Conservation (phyloP, 805 yeast genomes). For the Scheffersomyces amazonensis region DNA sequence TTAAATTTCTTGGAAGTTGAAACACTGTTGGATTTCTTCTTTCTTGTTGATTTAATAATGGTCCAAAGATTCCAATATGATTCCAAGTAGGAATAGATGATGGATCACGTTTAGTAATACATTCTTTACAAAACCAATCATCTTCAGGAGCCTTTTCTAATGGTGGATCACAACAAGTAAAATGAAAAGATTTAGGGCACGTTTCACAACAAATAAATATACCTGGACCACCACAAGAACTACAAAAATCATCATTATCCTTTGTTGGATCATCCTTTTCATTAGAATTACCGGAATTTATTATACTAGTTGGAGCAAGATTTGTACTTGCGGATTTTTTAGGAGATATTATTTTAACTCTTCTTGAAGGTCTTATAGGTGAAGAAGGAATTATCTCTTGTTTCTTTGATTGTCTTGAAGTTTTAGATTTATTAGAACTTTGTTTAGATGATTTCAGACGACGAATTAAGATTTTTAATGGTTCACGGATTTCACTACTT, state of each 20-base stretch:
- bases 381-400: slow-evolving; percentile 2
- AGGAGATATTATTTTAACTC: slow-evolving; percentile 33
- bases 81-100: slow-evolving; percentile 18
- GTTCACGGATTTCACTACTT: slow-evolving; percentile 17
- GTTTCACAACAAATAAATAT: slow-evolving; percentile 89
- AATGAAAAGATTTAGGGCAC: slow-evolving; percentile 91
- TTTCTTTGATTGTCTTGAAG: slow-evolving; percentile 7
- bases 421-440: neutral
- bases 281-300: slow-evolving; percentile 2
- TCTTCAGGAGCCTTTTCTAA: slow-evolving; percentile 82
- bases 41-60: slow-evolving; percentile 64
- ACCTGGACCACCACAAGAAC: slow-evolving; percentile 89
- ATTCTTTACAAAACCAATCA: slow-evolving; percentile 85
- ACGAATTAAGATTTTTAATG: neutral
- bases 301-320: slow-evolving; percentile 19
- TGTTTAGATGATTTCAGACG: neutral
- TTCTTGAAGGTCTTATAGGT: slow-evolving; percentile 15
- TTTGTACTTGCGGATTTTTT: slow-evolving; percentile 23
- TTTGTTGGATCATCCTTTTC: slow-evolving; percentile 10
- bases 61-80: slow-evolving; percentile 48
- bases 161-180: slow-evolving; percentile 90
- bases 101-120: slow-evolving; percentile 46
- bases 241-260: slow-evolving; percentile 82
- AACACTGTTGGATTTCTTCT: slow-evolving; percentile 44
- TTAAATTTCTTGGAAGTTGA: slow-evolving; percentile 61